Base-by-base conservation (phyloP, 2,329 filamentous ascomycete species). In the Anthostomella pinea region DNA sequence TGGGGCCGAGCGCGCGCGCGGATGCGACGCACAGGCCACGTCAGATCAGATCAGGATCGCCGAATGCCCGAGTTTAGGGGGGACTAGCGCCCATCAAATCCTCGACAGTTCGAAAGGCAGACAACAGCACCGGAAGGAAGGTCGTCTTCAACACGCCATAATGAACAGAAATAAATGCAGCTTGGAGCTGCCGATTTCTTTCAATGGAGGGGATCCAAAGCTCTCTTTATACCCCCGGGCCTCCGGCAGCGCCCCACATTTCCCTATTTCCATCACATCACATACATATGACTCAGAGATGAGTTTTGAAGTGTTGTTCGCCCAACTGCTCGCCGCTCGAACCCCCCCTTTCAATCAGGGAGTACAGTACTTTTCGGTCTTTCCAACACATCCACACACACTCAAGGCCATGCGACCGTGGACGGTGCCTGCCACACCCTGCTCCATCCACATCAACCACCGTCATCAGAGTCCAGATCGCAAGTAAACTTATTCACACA, bases 211-310 rank as follows among this genome's bases (percentile, higher is more conserved):
- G 46, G 26, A 13, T 17, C 45, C 37, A 46, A 44, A 30, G 34
- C 45, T 46, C 49, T 63, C 59, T 65, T 63, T 65, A 65, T 65
- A 64, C 46, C 17, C 19, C 15, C 38, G 43, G 37, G 24, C 15
- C 25, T 23, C 35, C 40, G 40, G 37, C 17, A 22, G 10, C 28
- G 27, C 46, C 41, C 41, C 41, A 37, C 28, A 29, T 40, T 39
- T 27, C 11, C 30, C 14, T 20, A 22, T n/a, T n/a, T n/a, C n/a
- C n/a, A n/a, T n/a, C n/a, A n/a, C n/a, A n/a, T n/a, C n/a, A n/a
- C n/a, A n/a, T n/a, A n/a, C n/a, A n/a, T n/a, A n/a, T n/a, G n/a
- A n/a, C n/a, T n/a, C n/a, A n/a, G n/a, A n/a, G n/a, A n/a, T n/a
- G n/a, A n/a, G n/a, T n/a, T n/a, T n/a, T n/a, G n/a, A n/a, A n/a